Evolutionary conservation across 2,329 filamentous ascomycete genomes (phyloP), one percentile per base, ranked within the genome.

Genomic region (Alternaria sp.): DNA sequence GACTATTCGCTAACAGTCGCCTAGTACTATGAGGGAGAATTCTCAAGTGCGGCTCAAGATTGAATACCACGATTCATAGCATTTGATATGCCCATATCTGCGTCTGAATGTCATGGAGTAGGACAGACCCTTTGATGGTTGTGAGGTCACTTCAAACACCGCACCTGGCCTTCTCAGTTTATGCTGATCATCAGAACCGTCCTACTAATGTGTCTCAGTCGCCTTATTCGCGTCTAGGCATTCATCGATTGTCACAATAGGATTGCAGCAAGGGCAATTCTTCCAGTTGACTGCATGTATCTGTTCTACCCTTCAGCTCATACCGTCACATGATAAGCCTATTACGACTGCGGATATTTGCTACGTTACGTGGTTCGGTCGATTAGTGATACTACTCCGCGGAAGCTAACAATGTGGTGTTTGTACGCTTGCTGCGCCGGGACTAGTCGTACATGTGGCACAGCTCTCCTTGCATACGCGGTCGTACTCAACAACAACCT

Each of bases 11-110:
- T 74, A 54, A 73, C 43, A n/a, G 8, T 12, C 14, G 7, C 8
- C 28, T 36, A 76, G 73, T 73, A 73, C 44, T 75, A 75, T 39
- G 56, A 74, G 54, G 57, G 42, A 26, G 70, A 72, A 53, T 71
- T 75, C 38, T 72, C 66, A n/a, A 71, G 60, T 32, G 65, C 72
- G 44, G 65, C 62, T 12, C 66, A 66, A 32, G 63, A 69, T 38
- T 72, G 59, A 64, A 32, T 11, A 28, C 24, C 18, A n/a, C 20
- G 7, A 18, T 12, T 26, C 26, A 14, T 36, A 36, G 46, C 47
- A 53, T 54, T 63, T n/a, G 20, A 28, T 26, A 22, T 12, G 47
- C n/a, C 22, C 18, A 9, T 39, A 24, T 18, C 8, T 38, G 22
- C 32, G 24, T 12, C 32, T 14, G 11, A 24, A 34, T 47, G 30